A percentile compares a stretch with the other conserved stretches of the same genome.
phyloP scores from a whole-genome alignment of 1,139 yeast genomes.

The Suhomyces coccinellae region DNA sequence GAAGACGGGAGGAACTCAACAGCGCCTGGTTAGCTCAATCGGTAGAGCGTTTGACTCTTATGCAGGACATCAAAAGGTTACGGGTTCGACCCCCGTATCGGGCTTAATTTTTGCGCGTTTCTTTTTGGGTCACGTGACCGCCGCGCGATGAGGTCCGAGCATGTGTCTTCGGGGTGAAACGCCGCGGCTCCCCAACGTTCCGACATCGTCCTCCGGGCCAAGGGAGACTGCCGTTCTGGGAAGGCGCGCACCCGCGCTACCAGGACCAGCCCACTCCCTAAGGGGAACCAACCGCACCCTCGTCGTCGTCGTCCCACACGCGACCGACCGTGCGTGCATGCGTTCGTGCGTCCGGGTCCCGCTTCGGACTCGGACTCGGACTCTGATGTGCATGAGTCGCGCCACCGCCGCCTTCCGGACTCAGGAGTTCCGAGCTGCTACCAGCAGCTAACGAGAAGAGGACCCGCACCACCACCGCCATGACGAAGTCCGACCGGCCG shows the following conservation, averaged over 20 bases:
- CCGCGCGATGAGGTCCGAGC: conserved; percentile 1
- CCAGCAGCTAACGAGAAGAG: too few relatives aligned
- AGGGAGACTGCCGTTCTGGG: conserved; percentile 9
- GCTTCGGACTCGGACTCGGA: conserved; percentile 15
- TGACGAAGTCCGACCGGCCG: too few relatives aligned
- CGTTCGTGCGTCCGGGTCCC: conserved; percentile 3
- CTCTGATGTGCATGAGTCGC: conserved; percentile 10
- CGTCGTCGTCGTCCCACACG: conserved; percentile 1
- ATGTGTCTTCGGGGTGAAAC: background rate
- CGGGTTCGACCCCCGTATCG: conserved; percentile 55
- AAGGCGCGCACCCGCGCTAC: conserved; percentile 6
- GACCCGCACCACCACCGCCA: too few relatives aligned
- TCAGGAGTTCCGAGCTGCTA: too few relatives aligned
- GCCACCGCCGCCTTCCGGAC: conserved; percentile 2
- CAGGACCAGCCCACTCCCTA: conserved; percentile 8
- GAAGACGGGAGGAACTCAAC: too few relatives aligned
- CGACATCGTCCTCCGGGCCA: conserved; percentile 9
- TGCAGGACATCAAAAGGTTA: conserved; percentile 39
- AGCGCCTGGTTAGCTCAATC: conserved; percentile 18
- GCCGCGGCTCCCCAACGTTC: conserved; percentile 6
- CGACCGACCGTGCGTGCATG: too few relatives aligned
- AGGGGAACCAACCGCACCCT: conserved; percentile 10
- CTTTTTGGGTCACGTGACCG: background rate
- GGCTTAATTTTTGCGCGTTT: conserved; percentile 23
- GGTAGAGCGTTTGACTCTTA: conserved; percentile 20